phyloP scores from a whole-genome alignment of 2,329 filamentous ascomycete species.

The Aspergillus niger region DNA sequence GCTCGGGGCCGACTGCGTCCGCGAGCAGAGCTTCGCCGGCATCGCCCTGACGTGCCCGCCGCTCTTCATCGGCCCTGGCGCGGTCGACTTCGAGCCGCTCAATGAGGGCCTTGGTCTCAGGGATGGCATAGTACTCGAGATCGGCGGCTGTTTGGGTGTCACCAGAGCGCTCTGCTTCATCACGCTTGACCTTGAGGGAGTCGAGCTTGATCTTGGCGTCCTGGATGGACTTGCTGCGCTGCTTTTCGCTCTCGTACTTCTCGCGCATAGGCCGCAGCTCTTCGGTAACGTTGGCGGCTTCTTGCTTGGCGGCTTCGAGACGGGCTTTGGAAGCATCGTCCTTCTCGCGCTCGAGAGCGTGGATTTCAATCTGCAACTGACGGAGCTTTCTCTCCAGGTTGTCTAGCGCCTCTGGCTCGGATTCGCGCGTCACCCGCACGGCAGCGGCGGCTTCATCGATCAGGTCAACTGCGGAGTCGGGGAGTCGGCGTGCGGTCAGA shows the following conservation, averaged over 20 bases:
- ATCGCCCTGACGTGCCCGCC: conserved; percentile 57
- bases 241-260: conserved; percentile 93
- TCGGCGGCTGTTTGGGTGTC: conserved; percentile 88
- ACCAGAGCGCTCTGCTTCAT: conserved; percentile 85
- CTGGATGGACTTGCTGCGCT: conserved; percentile 87
- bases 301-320: conserved; percentile 78
- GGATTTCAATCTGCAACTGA: conserved; percentile 96
- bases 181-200: conserved; percentile 83
- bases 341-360: conserved; percentile 89
- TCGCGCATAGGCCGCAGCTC: conserved; percentile 88
- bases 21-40: conserved; percentile 75
- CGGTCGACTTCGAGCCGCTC: conserved; percentile 79
- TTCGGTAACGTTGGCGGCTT: conserved; percentile 92
- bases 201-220: conserved; percentile 95
- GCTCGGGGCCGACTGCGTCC: conserved; percentile 91
- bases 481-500: conserved; percentile 83
- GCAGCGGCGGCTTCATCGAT: conserved; percentile 96
- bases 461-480: conserved; percentile 94
- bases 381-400: conserved; percentile 86
- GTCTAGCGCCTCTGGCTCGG: conserved; percentile 93
- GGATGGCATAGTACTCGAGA: conserved; percentile 95
- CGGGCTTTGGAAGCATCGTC: conserved; percentile 88
- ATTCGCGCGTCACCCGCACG: conserved; percentile 93
- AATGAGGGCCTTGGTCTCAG: conserved; percentile 82
- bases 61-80: conserved; percentile 71